Conservation (phyloP, 495 filamentous ascomycete species). For the Penicillium lividum region DNA sequence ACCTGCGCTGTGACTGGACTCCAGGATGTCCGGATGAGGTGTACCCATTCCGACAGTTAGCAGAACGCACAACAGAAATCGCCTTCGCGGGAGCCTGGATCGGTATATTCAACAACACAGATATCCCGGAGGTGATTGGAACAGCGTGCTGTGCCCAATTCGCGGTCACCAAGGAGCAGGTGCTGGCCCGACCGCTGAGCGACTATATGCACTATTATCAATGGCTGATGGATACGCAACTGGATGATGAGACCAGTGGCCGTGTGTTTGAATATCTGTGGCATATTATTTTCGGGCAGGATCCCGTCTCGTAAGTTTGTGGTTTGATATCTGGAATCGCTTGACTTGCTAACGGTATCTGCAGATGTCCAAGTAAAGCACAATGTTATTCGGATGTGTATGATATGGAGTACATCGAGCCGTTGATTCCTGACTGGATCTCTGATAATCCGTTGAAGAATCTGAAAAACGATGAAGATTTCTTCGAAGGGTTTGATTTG, state of each 20-base stretch:
- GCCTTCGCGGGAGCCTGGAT: constrained; percentile 39
- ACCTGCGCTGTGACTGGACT: constrained; percentile 46
- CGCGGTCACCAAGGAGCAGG: constrained; percentile 56
- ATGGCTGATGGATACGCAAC: constrained; percentile 62
- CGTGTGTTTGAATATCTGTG: constrained; percentile 71
- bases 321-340: neutral
- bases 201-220: constrained; percentile 57
- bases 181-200: constrained; percentile 47
- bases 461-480: constrained; percentile 3
- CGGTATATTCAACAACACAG: constrained; percentile 46
- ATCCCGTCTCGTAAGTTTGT: constrained; percentile 36
- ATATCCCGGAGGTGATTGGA: constrained; percentile 48
- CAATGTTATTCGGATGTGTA: constrained; percentile 38
- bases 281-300: constrained; percentile 63
- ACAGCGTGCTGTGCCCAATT: constrained; percentile 72
- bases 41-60: constrained; percentile 34
- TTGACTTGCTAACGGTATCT: constrained; percentile 13
- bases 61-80: constrained; percentile 25
- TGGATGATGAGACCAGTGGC: constrained; percentile 59
- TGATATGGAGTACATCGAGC: constrained; percentile 21
- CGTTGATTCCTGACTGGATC: constrained; percentile 1
- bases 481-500: constrained; percentile 2
- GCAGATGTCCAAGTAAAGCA: constrained; percentile 33
- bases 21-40: constrained; percentile 49
- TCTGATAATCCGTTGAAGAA: neutral